Conservation (phyloP, 1,284 basidiomycete species). For the Puccinia polysora region DNA sequence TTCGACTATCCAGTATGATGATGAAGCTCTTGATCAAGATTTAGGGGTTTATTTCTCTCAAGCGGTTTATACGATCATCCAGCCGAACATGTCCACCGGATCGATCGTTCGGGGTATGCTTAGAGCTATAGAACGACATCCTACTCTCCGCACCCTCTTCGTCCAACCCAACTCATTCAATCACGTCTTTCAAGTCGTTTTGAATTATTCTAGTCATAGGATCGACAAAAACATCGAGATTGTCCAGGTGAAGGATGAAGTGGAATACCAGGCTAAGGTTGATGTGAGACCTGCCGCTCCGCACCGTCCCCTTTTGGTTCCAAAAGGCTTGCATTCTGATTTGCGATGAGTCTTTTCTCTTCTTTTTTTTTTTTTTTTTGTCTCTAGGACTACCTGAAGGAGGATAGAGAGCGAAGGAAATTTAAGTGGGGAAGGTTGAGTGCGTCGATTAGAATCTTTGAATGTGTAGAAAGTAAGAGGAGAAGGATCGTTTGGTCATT, state of each 20-base stretch:
- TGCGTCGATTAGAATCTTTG: slow-evolving; percentile 46
- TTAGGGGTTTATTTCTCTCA: slow-evolving; percentile 47
- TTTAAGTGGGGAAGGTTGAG: slow-evolving; percentile 47
- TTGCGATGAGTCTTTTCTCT: not conserved
- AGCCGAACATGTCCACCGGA: not conserved
- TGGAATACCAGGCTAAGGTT: slow-evolving; percentile 2
- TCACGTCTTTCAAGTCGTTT: slow-evolving; percentile 44
- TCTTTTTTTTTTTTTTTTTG: too few relatives aligned
- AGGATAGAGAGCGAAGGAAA: slow-evolving; percentile 43
- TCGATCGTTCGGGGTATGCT: slow-evolving; percentile 8
- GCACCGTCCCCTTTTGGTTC: not conserved
- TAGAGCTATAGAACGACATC: slow-evolving; percentile 42
- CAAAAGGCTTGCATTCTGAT: too few relatives aligned
- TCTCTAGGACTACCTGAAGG: slow-evolving; percentile 45
- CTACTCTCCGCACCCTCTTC: slow-evolving; percentile 46
- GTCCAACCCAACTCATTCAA: slow-evolving; percentile 41
- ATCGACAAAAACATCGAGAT: slow-evolving; percentile 30
- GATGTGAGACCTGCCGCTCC: too few relatives aligned
- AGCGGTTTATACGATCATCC: slow-evolving; percentile 46
- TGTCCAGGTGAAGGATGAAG: slow-evolving; percentile 3
- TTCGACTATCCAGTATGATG: slow-evolving; percentile 46
- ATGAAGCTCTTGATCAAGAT: not conserved
- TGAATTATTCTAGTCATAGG: slow-evolving; percentile 40
- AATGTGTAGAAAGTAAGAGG: not conserved
- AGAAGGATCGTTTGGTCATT: slow-evolving; percentile 47